Base-by-base conservation (phyloP, 805 yeast species). In the Spathaspora passalidarum region DNA sequence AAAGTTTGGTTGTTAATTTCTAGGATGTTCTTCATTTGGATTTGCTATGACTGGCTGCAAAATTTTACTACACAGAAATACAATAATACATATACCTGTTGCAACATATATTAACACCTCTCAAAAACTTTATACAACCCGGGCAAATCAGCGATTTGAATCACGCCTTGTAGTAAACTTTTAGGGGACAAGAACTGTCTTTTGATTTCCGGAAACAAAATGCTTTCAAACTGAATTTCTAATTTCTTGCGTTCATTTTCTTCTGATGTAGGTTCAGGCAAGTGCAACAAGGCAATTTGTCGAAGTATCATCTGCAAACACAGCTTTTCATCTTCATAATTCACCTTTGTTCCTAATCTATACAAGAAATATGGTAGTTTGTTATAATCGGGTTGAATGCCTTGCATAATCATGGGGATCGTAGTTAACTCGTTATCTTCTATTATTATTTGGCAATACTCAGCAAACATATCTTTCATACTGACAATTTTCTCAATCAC, bases 101-200 rank as follows among this genome's bases (percentile, higher is more conserved):
- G n/a, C n/a, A n/a, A n/a, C n/a, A n/a, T n/a, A 29, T 29, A 4
- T 17, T 56, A 87, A 57, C 99, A 94, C 60, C 99, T 75, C 68
- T 94, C 99, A 70, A 94, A 94, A 4, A 95, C 96, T 56, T 76
- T 80, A 64, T 94, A 94, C 46, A 94, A 69, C 0, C 96, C 96
- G 1, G 98, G 98, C 23, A 94, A 64, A 59, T 84, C 90, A 0
- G 99, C 97, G 32, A 94, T 80, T 61, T 92, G 96, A 4, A 88
- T 77, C 3, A 90, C 80, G 46, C 80, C 83, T 11, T 70, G 58
- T 4, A 63, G 52, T 32, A 89, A 54, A 2, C 56, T 58, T 11
- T 69, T 69, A 0, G 95, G 79, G 0, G 91, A 96, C 11, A 89
- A 59, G 21, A 89, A 78, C 39, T 81, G 66, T 48, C 72, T 71